Evolutionary conservation across 2,329 filamentous ascomycete genomes (phyloP).

Genomic region (Clonostachys byssicola): DNA sequence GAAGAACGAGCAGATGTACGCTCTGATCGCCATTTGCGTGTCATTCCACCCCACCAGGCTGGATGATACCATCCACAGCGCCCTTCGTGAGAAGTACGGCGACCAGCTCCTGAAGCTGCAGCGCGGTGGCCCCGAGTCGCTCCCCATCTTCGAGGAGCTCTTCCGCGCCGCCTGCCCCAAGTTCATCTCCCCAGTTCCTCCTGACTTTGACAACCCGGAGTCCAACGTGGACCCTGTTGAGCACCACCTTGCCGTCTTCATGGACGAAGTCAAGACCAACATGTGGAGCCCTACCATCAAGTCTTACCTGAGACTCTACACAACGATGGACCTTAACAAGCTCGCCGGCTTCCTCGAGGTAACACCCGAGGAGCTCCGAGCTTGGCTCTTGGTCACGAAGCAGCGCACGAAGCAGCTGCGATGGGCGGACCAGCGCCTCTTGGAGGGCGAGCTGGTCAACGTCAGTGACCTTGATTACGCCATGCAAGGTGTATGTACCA

Average conservation of each 20-base stretch:
- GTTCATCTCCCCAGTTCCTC: conserved; percentile 96
- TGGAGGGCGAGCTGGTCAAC: conserved; percentile 91
- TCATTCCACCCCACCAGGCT: conserved; percentile 95
- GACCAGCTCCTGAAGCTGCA: conserved; percentile 97
- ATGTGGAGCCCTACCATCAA: conserved; percentile 97
- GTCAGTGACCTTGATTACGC: conserved; percentile 97
- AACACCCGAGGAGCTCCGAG: conserved; percentile 90
- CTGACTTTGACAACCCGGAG: conserved; percentile 95
- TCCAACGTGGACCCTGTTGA: conserved; percentile 95
- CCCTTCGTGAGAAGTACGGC: conserved; percentile 97
- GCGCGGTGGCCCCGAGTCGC: conserved; percentile 89
- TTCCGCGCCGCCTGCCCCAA: conserved; percentile 98
- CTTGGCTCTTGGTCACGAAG: conserved; percentile 96
- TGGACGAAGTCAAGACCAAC: conserved; percentile 99
- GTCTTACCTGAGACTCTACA: conserved; percentile 98
- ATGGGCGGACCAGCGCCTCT: conserved; percentile 81
- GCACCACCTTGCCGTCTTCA: conserved; percentile 96
- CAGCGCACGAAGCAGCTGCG: conserved; percentile 95
- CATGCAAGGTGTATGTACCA: conserved; percentile 74
- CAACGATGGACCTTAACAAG: conserved; percentile 98
- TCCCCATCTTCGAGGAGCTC: conserved; percentile 96
- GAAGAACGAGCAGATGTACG: conserved; percentile 99
- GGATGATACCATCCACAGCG: conserved; percentile 98
- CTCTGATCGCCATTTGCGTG: conserved; percentile 96
- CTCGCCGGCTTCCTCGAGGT: conserved; percentile 96